A percentile compares a stretch with the other conserved stretches of the same genome.
These are phyloP conservation scores for Apophysomyces elegans DNA, from an alignment of 371 early-diverging fungal genomes.

Conservation along the genomic window DNA sequence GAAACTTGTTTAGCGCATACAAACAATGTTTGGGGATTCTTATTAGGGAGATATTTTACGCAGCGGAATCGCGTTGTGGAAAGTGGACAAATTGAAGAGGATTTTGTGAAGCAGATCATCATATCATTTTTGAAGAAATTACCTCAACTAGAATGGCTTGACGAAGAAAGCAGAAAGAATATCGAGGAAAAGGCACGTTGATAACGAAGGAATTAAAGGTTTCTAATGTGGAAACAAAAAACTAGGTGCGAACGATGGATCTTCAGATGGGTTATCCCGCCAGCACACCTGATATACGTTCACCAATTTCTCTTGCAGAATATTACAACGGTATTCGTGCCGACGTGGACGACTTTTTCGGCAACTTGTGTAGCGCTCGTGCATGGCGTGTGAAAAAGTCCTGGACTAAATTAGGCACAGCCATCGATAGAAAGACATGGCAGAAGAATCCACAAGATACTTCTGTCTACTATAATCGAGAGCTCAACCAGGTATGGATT, in stretches of 20 bases:
- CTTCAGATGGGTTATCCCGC: conserved; percentile 55
- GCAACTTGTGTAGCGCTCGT: conserved; percentile 42
- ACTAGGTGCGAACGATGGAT: conserved; percentile 13
- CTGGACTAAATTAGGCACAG: conserved; percentile 22
- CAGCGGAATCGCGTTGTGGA: conserved; percentile 13
- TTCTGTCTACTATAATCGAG: conserved; percentile 39
- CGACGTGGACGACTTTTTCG: conserved; percentile 46
- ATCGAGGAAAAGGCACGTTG: conserved; percentile 40
- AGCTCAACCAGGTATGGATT: conserved; percentile 29
- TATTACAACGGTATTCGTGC: conserved; percentile 46
- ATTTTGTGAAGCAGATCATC: conserved; percentile 33
- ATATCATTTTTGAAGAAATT: conserved; percentile 33
- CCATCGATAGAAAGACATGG: conserved; percentile 52
- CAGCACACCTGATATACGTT: conserved; percentile 38
- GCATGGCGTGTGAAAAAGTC: conserved; percentile 29
- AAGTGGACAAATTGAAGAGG: conserved; percentile 29
- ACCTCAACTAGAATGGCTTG: conserved; percentile 46
- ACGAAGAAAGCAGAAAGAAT: conserved; percentile 29
- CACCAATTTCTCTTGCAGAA: conserved; percentile 45
- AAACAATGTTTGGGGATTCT: conserved; percentile 50
- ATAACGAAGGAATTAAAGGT: conserved; percentile 1
- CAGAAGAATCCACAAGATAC: conserved; percentile 57
- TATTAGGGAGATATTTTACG: conserved; percentile 60
- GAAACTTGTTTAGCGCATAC: conserved; percentile 54
- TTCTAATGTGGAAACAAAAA: neutral